These are phyloP conservation scores for Metschnikowia koreensis DNA, from an alignment of 805 yeast species.

Conservation along the genomic window DNA sequence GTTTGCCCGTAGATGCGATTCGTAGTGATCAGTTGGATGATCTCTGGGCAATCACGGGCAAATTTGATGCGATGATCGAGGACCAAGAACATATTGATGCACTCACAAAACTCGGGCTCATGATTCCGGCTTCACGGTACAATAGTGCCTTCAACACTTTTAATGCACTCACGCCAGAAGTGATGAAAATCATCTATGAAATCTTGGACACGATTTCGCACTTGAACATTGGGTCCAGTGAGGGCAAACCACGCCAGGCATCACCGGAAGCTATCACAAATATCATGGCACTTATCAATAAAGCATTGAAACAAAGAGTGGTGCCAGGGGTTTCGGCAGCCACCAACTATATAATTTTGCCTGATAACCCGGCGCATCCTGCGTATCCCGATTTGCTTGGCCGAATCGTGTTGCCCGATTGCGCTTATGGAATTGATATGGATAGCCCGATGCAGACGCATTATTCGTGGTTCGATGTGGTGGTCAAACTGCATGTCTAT, in stretches of 20 bases:
- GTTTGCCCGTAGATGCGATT: constrained; percentile 12
- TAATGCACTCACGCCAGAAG: constrained; percentile 14
- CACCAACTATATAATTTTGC: constrained; percentile 9
- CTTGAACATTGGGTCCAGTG: constrained; percentile 3
- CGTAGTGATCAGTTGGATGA: constrained; percentile 11
- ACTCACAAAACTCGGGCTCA: constrained; percentile 12
- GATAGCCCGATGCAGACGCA: constrained; percentile 5
- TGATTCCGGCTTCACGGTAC: constrained; percentile 14
- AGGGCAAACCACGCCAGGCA: constrained; percentile 10
- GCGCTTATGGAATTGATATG: constrained; percentile 18
- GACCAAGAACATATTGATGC: constrained; percentile 11
- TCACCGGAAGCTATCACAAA: constrained; percentile 15
- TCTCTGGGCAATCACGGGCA: constrained; percentile 8
- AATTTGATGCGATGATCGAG: constrained; percentile 8
- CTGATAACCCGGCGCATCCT: constrained; percentile 19
- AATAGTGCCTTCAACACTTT: constrained; percentile 17
- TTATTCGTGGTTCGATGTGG: constrained; percentile 28
- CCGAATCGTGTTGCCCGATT: constrained; percentile 13
- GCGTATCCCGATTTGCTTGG: constrained; percentile 6
- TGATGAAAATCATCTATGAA: constrained; percentile 11
- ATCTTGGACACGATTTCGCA: constrained; percentile 12
- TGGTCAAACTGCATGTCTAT: constrained; percentile 23
- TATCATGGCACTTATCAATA: constrained; percentile 17
- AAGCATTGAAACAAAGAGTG: constrained; percentile 14
- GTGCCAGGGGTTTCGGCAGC: constrained; percentile 15